These are phyloP conservation scores for Ajuga reptans DNA, from an alignment of 305 asterid genomes.

Conservation along the genomic window DNA sequence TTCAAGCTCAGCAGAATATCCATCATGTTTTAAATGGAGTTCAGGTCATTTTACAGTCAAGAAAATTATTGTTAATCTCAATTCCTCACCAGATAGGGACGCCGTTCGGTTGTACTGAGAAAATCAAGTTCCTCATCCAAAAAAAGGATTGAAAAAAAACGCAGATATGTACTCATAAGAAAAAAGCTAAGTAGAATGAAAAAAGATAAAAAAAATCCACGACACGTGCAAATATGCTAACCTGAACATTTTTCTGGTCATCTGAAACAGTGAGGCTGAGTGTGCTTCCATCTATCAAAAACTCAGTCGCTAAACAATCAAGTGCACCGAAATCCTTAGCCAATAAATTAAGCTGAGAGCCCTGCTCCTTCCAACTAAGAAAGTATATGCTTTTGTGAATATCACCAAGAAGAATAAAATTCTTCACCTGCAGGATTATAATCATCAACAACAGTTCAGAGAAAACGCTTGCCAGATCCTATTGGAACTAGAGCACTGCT, in stretches of 20 bases:
- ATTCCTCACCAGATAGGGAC: neutral
- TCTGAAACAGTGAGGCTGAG: conserved; percentile 94
- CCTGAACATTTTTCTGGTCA: conserved; percentile 97
- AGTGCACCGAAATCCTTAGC: conserved; percentile 96
- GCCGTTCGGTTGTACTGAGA: neutral
- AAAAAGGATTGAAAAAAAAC: too few relatives aligned
- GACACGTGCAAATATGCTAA: conserved; percentile 22
- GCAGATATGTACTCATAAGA: too few relatives aligned
- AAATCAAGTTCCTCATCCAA: neutral
- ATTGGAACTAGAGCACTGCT: neutral
- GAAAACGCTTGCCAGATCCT: neutral
- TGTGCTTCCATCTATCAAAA: conserved; percentile 92
- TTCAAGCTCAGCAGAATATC: neutral
- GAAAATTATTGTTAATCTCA: neutral
- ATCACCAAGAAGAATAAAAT: conserved; percentile 92
- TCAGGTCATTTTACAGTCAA: conserved; percentile 5
- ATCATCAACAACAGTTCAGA: conserved; percentile 13
- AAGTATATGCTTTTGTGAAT: conserved; percentile 93
- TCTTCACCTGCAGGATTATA: conserved; percentile 63
- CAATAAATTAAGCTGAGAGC: conserved; percentile 79
- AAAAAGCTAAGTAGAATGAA: too few relatives aligned
- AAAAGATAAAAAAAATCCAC: too few relatives aligned
- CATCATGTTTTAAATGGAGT: neutral
- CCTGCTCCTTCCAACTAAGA: conserved; percentile 95
- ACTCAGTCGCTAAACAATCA: conserved; percentile 90